Conservation (phyloP, 129 eudicot species). For the Logfia minima region DNA sequence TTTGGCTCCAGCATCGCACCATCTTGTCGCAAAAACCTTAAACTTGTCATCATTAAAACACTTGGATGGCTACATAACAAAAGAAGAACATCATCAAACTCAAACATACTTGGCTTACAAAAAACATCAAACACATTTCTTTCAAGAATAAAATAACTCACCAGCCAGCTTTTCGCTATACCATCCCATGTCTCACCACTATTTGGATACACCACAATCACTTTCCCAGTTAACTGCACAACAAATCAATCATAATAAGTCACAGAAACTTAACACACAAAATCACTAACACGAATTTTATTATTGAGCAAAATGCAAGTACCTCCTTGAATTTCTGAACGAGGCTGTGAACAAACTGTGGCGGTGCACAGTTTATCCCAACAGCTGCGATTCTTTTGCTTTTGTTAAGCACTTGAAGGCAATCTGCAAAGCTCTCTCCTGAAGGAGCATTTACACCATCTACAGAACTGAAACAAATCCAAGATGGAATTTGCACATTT, state of each 20-base stretch:
- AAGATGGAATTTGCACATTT: constrained; percentile 62
- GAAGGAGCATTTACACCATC: constrained; percentile 84
- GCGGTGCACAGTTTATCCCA: constrained; percentile 93
- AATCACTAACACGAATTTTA: neutral
- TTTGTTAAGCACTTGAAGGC: constrained; percentile 50
- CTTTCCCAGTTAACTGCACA: constrained; percentile 60
- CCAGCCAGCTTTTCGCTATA: constrained; percentile 81
- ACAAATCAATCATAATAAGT: neutral
- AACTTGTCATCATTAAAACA: constrained; percentile 73
- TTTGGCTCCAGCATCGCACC: constrained; percentile 82
- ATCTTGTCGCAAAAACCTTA: constrained; percentile 50
- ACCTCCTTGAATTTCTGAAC: constrained; percentile 71
- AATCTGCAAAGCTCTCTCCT: constrained; percentile 78
- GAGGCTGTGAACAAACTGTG: constrained; percentile 65
- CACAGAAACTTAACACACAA: neutral
- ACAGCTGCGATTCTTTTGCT: constrained; percentile 56
- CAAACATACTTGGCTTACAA: neutral
- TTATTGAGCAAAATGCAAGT: too few relatives aligned
- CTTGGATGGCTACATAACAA: constrained; percentile 58
- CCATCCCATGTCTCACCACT: constrained; percentile 94
- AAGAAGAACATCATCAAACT: neutral
- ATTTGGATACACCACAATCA: constrained; percentile 78
- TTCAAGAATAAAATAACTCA: constrained; percentile 29
- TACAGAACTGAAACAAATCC: constrained; percentile 79
- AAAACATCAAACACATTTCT: neutral